Evolutionary conservation across 2,329 filamentous ascomycete species (phyloP), one percentile per base, ranked within the genome.

Genomic region (Huntiella savannae): DNA sequence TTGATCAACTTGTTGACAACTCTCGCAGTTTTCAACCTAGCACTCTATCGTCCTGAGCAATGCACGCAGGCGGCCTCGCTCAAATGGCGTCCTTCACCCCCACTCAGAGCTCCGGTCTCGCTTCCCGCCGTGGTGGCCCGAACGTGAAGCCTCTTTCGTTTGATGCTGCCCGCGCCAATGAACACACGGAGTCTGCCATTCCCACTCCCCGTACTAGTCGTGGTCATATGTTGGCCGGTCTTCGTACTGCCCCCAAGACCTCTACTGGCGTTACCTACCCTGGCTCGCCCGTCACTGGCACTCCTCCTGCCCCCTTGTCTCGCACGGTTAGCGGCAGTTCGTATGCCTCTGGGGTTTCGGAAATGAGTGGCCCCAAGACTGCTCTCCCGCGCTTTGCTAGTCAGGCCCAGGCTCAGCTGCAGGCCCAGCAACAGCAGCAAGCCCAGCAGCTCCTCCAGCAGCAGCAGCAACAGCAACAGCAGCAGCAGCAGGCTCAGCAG

Each of bases 1-100:
- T 43, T 22, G 41, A 33, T 6, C 17, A 40, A 45, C 39, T 46
- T 5, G 35, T 44, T 40, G 38, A 40, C 22, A 28, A 28, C 22
- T 28, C 22, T 28, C 10, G 22, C 8, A 28, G 22, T 28, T 28
- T 8, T 28, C 47, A 42, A 46, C 33, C 38, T 33, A 16, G 10
- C 16, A 32, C 49, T 50, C 33, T 36, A 46, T 54, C 38, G 44
- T 48, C 55, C 58, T 65, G 67, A 71, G 66, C 63, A 55, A 79
- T 92, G 80, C 82, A 94, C 88, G 79, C 88, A 76, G 88, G 88
- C 75, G 85, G 86, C 91, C 84, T 94, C 71, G 81, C 86, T 91
- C 86, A 51, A 51, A 96, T 96, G 88, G 83, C 85, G 69, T 88
- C 85, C 63, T 82, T 82, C 62, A 67, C 73, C 61, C 70, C 80